These are phyloP conservation scores for Kodamaea nitidulidarum DNA, from an alignment of 805 yeast genomes.

Conservation along the genomic window DNA sequence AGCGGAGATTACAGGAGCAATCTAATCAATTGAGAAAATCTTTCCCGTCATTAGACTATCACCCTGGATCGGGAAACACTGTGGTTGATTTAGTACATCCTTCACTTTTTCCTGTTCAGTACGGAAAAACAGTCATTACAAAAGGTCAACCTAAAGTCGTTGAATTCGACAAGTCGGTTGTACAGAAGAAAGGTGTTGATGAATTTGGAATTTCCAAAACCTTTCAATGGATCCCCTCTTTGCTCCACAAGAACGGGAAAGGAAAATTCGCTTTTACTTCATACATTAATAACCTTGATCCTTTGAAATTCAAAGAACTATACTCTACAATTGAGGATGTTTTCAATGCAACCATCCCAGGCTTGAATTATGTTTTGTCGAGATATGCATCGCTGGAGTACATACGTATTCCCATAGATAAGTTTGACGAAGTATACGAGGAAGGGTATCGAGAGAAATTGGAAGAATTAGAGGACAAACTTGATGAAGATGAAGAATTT, in stretches of 20 bases:
- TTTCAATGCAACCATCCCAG: conserved; percentile 29
- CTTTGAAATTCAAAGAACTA: conserved; percentile 20
- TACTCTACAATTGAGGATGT: conserved; percentile 29
- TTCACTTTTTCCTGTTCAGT: conserved; percentile 17
- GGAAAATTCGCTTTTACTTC: conserved; percentile 22
- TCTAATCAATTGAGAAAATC: conserved; percentile 6
- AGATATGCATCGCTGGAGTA: conserved; percentile 17
- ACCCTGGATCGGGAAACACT: conserved; percentile 12
- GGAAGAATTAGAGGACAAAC: background rate
- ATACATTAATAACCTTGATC: conserved; percentile 41
- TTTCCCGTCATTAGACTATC: conserved; percentile 10
- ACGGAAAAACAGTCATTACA: conserved; percentile 12
- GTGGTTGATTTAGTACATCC: conserved; percentile 21
- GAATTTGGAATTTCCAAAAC: conserved; percentile 10
- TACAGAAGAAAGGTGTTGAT: background rate
- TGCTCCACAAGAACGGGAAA: conserved; percentile 6
- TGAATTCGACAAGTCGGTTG: conserved; percentile 2
- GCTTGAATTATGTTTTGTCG: conserved; percentile 26
- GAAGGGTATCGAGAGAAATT: background rate
- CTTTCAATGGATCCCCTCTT: conserved; percentile 17
- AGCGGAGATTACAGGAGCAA: background rate
- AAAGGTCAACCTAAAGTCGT: conserved; percentile 2
- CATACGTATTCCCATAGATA: background rate
- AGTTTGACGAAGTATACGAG: background rate
- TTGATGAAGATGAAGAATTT: background rate